A percentile compares a stretch with the other conserved stretches of the same genome.
phyloP scores from a whole-genome alignment of 495 filamentous ascomycete genomes.

The Trichoderma erinaceum region DNA sequence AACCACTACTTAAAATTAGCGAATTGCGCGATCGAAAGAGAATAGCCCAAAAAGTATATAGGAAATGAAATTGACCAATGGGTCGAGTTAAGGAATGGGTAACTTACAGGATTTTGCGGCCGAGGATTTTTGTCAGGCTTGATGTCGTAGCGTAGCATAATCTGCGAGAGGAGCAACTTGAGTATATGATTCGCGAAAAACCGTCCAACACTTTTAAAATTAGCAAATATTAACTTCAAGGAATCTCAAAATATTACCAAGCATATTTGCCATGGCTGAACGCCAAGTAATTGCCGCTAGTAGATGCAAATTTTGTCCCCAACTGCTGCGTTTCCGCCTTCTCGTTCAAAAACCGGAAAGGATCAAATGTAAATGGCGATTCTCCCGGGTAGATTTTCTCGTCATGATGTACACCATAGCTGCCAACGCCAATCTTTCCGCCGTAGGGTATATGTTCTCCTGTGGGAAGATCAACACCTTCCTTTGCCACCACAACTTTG shows the following conservation, averaged over 20 bases:
- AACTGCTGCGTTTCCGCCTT: neutral
- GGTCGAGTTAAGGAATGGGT: neutral
- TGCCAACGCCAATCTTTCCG: neutral
- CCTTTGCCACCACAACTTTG: neutral
- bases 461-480: neutral
- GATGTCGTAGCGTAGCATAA: neutral
- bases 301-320: neutral
- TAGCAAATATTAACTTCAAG: neutral
- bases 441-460: neutral
- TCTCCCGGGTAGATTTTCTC: neutral
- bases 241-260: neutral
- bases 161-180: constrained; percentile 1
- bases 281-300: neutral
- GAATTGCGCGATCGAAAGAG: neutral
- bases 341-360: neutral
- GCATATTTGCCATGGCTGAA: constrained; percentile 7
- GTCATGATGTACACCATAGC: constrained; percentile 7
- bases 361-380: neutral
- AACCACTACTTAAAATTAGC: neutral
- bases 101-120: neutral
- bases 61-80: neutral
- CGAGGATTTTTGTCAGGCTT: neutral
- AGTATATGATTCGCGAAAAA: neutral
- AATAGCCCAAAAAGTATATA: neutral
- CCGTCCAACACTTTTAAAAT: neutral